Evolutionary conservation across 495 filamentous ascomycete species (phyloP).

Genomic region (Neurospora tetrasperma): DNA sequence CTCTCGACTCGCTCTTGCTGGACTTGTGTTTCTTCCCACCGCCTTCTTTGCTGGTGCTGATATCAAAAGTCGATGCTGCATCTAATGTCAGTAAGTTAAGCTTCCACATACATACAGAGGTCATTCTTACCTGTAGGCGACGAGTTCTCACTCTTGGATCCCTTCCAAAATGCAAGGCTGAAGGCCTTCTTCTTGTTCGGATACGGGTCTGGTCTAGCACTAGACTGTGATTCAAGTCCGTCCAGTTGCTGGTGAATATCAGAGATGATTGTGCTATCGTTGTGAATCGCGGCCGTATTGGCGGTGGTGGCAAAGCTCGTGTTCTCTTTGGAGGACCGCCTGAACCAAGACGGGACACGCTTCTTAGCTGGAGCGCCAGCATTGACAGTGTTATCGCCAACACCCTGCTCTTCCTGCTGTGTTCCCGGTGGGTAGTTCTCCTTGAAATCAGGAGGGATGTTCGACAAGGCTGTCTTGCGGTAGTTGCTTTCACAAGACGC

Average conservation of each 20-base stretch:
- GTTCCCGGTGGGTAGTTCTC: conserved; percentile 4
- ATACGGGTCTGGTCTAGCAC: background rate
- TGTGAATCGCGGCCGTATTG: conserved; percentile 3
- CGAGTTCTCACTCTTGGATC: conserved; percentile 27
- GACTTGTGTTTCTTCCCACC: conserved; percentile 4
- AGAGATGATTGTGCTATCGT: background rate
- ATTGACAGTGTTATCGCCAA: background rate
- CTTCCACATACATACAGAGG: background rate
- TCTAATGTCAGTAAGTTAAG: background rate
- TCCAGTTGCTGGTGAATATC: background rate
- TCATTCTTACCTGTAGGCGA: conserved; percentile 27
- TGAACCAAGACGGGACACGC: conserved; percentile 62
- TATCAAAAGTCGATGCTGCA: conserved; percentile 6
- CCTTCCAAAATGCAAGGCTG: conserved; percentile 36
- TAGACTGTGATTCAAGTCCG: background rate
- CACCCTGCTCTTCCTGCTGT: background rate
- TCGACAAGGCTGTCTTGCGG: background rate
- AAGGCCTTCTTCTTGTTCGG: conserved; percentile 38
- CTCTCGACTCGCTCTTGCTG: conserved; percentile 3
- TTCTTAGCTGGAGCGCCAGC: conserved; percentile 23
- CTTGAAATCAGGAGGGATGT: background rate
- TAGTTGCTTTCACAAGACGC: background rate
- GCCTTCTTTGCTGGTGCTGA: conserved; percentile 1
- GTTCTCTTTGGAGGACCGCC: conserved; percentile 39
- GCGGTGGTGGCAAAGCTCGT: conserved; percentile 10